A percentile compares a stretch with the other conserved stretches of the same genome.
Evolutionary conservation across 2,329 filamentous ascomycete genomes (phyloP).

Genomic region (Pseudocercospora pini-densiflorae): DNA sequence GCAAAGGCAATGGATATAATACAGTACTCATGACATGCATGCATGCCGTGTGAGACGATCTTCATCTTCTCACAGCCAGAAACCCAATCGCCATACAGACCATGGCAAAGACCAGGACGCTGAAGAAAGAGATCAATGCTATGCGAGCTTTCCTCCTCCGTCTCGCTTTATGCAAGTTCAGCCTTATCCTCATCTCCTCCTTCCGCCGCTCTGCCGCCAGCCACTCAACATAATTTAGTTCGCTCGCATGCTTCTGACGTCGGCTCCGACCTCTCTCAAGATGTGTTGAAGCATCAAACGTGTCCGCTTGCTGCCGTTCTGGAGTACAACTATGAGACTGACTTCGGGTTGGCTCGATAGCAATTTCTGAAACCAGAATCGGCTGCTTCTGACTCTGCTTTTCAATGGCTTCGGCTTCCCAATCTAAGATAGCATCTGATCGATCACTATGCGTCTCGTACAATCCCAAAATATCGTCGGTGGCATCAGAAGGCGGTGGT

Average conservation of each 20-base stretch:
- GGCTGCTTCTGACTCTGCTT: background rate
- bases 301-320: background rate
- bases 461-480: background rate
- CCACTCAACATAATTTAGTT: background rate
- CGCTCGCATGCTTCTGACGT: background rate
- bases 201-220: background rate
- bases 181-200: constrained; percentile 2
- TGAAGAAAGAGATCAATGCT: background rate
- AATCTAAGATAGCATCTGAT: background rate
- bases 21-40: too few species aligned
- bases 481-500: background rate
- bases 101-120: background rate
- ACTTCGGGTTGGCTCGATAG: background rate
- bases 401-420: background rate
- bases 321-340: background rate
- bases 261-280: constrained; percentile 1
- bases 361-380: background rate
- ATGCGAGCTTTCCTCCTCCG: background rate
- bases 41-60: too few species aligned
- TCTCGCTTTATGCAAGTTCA: background rate
- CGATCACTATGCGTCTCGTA: constrained; percentile 1
- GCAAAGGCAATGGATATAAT: too few species aligned
- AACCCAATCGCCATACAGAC: background rate
- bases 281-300: background rate
- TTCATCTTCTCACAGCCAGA: background rate